These are phyloP conservation scores for Ilyonectria sp. DNA, from an alignment of 2,329 filamentous ascomycete species.

Conservation along the genomic window DNA sequence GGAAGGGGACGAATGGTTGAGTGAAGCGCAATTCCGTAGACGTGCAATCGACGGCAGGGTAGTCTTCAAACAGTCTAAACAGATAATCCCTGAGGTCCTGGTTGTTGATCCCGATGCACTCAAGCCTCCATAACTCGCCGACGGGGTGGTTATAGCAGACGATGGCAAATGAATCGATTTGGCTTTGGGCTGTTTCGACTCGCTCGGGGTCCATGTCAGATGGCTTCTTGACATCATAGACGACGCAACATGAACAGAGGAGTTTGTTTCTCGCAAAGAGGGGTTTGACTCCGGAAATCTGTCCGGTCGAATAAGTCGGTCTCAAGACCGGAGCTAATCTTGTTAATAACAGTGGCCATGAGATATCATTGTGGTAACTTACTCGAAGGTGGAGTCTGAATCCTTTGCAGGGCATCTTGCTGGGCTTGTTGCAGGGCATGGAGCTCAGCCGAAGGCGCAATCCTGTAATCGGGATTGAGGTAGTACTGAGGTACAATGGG, in stretches of 20 bases:
- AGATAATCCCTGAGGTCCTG: background rate
- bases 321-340: background rate
- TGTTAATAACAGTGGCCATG: background rate
- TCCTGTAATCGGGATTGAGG: no score
- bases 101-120: conserved; percentile 26
- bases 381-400: background rate
- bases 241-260: background rate
- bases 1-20: conserved; percentile 1
- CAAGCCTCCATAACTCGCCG: background rate
- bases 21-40: background rate
- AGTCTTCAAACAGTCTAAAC: background rate
- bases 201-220: background rate
- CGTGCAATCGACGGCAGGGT: background rate
- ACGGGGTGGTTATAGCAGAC: background rate
- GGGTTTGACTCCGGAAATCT: background rate
- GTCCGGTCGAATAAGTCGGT: background rate
- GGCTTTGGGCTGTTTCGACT: background rate
- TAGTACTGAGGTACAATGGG: no score
- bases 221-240: background rate
- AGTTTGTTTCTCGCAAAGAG: background rate
- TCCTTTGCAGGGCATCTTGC: no score
- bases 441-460: background rate
- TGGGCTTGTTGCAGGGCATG: no score
- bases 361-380: background rate
- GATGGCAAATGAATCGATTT: background rate